Percentiles rank a stretch among this genome's conserved stretches.
Conservation (phyloP, 2,329 filamentous ascomycete genomes). For the Thelonectria discophora region DNA sequence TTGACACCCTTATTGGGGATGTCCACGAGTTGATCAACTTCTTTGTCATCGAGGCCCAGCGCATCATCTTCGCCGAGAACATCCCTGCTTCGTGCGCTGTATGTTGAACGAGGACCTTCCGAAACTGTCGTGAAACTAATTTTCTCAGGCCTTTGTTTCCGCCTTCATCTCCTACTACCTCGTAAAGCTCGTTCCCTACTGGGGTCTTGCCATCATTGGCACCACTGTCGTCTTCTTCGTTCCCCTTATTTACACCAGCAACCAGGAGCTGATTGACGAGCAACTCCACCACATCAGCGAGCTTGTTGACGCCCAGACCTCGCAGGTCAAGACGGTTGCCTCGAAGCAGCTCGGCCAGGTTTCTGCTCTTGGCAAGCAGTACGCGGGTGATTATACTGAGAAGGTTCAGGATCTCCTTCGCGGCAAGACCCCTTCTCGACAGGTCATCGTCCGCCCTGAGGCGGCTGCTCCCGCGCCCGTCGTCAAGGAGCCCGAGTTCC, state of each 20-base stretch:
- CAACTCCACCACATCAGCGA: constrained; percentile 67
- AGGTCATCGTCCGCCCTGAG: constrained; percentile 50
- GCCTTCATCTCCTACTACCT: constrained; percentile 74
- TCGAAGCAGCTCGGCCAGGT: constrained; percentile 71
- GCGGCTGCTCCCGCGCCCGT: constrained; percentile 26
- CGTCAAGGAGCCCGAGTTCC: constrained; percentile 48
- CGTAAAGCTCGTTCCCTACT: constrained; percentile 75
- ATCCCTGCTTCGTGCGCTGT: constrained; percentile 67
- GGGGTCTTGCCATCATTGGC: constrained; percentile 70
- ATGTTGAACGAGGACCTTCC: constrained; percentile 48
- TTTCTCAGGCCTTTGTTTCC: constrained; percentile 62
- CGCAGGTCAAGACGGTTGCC: constrained; percentile 68
- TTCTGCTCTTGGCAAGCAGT: constrained; percentile 71
- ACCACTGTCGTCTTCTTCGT: constrained; percentile 68
- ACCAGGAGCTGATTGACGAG: constrained; percentile 74
- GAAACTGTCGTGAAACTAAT: constrained; percentile 29
- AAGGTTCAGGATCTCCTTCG: constrained; percentile 73
- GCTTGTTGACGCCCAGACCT: constrained; percentile 68
- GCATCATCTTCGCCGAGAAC: constrained; percentile 75
- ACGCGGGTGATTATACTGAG: constrained; percentile 72
- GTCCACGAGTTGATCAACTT: constrained; percentile 76
- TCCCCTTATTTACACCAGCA: constrained; percentile 71
- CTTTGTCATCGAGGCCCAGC: constrained; percentile 74
- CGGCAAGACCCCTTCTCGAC: constrained; percentile 56
- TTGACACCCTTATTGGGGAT: constrained; percentile 69